A percentile compares a stretch with the other conserved stretches of the same genome.
Evolutionary conservation across 305 asterid genomes (phyloP).

Genomic region (Fraxinus sp.): DNA sequence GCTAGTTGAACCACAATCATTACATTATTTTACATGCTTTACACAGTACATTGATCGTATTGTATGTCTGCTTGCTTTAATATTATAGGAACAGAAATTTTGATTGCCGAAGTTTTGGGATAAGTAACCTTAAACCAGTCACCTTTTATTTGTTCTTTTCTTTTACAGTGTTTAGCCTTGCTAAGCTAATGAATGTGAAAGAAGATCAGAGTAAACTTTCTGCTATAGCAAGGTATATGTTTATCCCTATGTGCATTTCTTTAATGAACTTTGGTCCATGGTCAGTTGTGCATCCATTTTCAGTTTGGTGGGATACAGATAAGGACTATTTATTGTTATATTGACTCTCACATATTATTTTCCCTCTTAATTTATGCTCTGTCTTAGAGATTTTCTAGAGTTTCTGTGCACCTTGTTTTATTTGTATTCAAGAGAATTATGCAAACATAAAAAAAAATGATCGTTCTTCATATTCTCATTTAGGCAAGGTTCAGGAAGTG

Average conservation of each 20-base stretch:
- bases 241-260: conserved; percentile 4
- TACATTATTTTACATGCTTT: neutral
- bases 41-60: conserved; percentile 10
- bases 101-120: neutral
- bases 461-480: conserved; percentile 13
- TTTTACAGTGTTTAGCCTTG: conserved; percentile 81
- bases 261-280: conserved; percentile 8
- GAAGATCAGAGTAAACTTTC: conserved; percentile 83
- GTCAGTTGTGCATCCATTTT: conserved; percentile 2
- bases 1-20: neutral
- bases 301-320: neutral
- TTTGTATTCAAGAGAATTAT: neutral
- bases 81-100: conserved; percentile 1
- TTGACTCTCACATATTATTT: neutral
- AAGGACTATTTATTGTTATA: neutral
- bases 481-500: conserved; percentile 96
- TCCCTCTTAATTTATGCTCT: neutral
- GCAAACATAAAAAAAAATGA: conserved; percentile 1
- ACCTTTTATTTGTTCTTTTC: neutral
- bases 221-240: conserved; percentile 82
- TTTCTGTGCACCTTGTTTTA: neutral
- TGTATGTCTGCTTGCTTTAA: conserved; percentile 8
- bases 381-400: neutral
- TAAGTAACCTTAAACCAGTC: conserved; percentile 16
- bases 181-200: conserved; percentile 92